Evolutionary conservation across 129 eudicot genomes (phyloP).

Genomic region (Smallanthus sonchifolius): DNA sequence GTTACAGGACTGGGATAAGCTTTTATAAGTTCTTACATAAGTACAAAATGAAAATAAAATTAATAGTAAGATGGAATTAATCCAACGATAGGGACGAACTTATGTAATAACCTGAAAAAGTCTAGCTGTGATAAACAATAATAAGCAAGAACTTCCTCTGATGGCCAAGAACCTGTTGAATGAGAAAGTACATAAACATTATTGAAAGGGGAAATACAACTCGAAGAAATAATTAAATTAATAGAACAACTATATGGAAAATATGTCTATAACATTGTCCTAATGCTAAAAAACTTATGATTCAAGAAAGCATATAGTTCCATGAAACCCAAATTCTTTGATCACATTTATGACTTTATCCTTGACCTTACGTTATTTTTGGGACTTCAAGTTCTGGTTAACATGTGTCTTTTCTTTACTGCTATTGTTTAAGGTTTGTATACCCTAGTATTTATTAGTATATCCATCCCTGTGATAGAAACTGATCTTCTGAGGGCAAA

Average conservation of each 20-base stretch:
- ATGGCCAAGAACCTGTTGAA: conserved; percentile 92
- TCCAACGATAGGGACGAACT: not conserved
- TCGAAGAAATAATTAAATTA: not conserved
- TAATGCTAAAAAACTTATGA: not conserved
- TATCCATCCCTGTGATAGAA: not conserved
- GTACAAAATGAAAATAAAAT: not conserved
- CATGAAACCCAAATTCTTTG: not conserved
- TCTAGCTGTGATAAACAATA: conserved; percentile 68
- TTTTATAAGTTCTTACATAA: not conserved
- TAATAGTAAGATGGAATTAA: not conserved
- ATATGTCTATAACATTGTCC: not conserved
- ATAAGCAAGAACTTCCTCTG: conserved; percentile 91
- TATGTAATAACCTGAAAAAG: conserved; percentile 57
- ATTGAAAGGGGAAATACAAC: not conserved
- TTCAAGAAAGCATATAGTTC: not conserved
- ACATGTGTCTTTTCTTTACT: not conserved
- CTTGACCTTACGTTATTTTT: not conserved
- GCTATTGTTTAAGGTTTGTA: not conserved
- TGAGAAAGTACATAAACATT: not conserved
- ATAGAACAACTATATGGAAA: not conserved
- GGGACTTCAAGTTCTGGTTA: not conserved
- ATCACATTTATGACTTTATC: not conserved
- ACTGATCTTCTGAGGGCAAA: conserved; percentile 9
- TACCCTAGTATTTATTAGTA: not conserved
- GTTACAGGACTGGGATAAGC: conserved; percentile 1